Conservation (phyloP, 106 monocot genomes). For the Iris macrosiphon region DNA sequence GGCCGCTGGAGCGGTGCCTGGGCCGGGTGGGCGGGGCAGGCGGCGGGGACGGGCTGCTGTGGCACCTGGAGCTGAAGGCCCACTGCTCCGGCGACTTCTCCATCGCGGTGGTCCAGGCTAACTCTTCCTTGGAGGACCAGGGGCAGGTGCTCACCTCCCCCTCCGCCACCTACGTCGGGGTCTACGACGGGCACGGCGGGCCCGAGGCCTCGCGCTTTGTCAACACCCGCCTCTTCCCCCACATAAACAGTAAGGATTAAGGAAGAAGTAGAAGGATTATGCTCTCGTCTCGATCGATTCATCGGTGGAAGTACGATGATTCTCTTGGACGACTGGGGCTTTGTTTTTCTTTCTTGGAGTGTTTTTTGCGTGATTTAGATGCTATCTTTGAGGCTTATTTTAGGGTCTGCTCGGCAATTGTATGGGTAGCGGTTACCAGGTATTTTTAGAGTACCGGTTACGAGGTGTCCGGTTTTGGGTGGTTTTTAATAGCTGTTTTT, state of each 20-base stretch:
- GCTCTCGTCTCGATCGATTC: no score
- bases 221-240: slow-evolving; percentile 34
- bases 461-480: no score
- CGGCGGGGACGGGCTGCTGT: slow-evolving; percentile 33
- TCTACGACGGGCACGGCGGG: slow-evolving; percentile 54
- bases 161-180: slow-evolving; percentile 36
- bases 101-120: slow-evolving; percentile 50
- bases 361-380: no score
- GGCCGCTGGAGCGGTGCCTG: slow-evolving; percentile 31
- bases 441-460: no score
- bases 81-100: slow-evolving; percentile 49
- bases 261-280: no score
- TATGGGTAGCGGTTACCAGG: no score
- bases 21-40: slow-evolving; percentile 11
- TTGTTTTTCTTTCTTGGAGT: no score
- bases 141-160: slow-evolving; percentile 44
- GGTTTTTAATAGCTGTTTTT: no score
- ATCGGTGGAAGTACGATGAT: no score
- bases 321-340: no score
- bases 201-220: slow-evolving; percentile 54
- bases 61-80: slow-evolving; percentile 43
- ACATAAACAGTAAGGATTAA: slow-evolving; percentile 38
- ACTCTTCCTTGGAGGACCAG: slow-evolving; percentile 39
- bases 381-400: no score
- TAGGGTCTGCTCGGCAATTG: no score